Conservation (phyloP, 805 yeast species). For the Suhomyces faveliae region DNA sequence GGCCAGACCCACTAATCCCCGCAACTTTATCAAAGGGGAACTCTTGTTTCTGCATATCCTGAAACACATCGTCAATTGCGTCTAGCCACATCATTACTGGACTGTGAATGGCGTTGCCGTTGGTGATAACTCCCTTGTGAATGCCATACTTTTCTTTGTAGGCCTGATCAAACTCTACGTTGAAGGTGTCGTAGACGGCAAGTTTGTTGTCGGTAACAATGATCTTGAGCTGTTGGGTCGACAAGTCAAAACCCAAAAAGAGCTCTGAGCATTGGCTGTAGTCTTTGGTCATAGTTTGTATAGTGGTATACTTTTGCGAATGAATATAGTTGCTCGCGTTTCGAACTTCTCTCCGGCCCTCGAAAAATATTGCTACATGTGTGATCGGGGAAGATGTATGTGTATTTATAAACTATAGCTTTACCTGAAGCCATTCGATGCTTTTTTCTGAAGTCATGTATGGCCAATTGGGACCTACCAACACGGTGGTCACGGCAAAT, state of each 20-base stretch:
- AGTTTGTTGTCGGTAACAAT: constrained; percentile 59
- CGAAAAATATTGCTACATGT: background rate
- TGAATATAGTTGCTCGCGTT: background rate
- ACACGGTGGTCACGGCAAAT: constrained; percentile 27
- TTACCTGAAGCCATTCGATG: constrained; percentile 44
- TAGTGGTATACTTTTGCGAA: background rate
- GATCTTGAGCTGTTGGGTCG: constrained; percentile 86
- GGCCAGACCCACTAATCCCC: constrained; percentile 83
- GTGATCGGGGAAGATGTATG: background rate
- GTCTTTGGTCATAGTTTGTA: background rate
- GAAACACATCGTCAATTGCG: constrained; percentile 66
- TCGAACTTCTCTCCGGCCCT: background rate
- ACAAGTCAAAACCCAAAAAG: constrained; percentile 73
- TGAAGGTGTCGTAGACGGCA: constrained; percentile 52
- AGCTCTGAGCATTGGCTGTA: background rate
- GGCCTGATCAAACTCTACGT: constrained; percentile 71
- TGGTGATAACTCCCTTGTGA: constrained; percentile 67
- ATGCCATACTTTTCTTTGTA: constrained; percentile 58
- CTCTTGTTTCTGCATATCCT: constrained; percentile 44
- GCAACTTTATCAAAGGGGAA: constrained; percentile 60
- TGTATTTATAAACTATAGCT: constrained; percentile 15
- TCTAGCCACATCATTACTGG: constrained; percentile 93
- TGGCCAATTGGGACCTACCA: constrained; percentile 60
- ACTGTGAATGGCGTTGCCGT: constrained; percentile 59
- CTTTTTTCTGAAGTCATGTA: constrained; percentile 48